A percentile compares a stretch with the other conserved stretches of the same genome.
Evolutionary conservation across 177 flowering plant species (phyloP).

Genomic region (Telopea speciosissima): DNA sequence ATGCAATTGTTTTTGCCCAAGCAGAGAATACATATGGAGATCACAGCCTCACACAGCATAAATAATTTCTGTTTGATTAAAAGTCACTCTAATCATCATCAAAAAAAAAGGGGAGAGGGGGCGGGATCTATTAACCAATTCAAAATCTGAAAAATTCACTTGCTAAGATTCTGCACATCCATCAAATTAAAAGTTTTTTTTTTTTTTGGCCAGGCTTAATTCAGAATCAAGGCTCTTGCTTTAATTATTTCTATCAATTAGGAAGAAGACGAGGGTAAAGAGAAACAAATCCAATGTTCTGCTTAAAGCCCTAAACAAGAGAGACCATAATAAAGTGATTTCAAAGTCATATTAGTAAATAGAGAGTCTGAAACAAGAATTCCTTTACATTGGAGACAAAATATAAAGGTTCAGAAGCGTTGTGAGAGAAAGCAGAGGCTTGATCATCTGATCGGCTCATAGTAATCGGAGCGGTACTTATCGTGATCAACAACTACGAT

Average conservation of each 20-base stretch:
- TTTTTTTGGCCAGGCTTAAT: no score
- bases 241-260: neutral
- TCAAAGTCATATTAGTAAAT: no score
- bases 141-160: no score
- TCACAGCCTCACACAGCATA: no score
- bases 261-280: neutral
- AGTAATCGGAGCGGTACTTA: constrained; percentile 10
- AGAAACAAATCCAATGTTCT: neutral
- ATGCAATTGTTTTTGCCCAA: no score
- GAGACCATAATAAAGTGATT: neutral
- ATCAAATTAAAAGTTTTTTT: neutral
- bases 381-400: neutral
- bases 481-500: constrained; percentile 2
- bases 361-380: neutral
- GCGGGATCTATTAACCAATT: no score
- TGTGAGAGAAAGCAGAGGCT: neutral
- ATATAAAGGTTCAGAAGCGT: neutral
- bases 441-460: neutral
- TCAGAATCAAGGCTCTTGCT: neutral
- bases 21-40: no score
- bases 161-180: neutral
- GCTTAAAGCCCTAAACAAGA: neutral
- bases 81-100: no score
- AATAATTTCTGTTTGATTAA: no score
- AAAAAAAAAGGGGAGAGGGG: no score